phyloP scores from a whole-genome alignment of 2,329 filamentous ascomycete species.

The Davidsoniella virescens region DNA sequence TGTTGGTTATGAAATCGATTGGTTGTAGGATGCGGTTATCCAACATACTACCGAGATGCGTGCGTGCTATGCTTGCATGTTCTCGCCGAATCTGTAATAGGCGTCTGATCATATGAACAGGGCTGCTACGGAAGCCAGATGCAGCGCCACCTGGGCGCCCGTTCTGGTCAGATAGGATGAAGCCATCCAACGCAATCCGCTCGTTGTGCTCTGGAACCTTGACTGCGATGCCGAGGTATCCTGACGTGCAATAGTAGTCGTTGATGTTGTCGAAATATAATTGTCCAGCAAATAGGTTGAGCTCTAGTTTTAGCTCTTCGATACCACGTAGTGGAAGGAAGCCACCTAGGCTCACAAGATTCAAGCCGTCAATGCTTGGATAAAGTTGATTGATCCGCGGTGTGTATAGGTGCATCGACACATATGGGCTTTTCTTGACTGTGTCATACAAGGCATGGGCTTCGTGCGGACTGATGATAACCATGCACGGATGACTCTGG shows the following conservation, averaged over 20 bases:
- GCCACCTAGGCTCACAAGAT: background rate
- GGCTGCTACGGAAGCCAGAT: conserved; percentile 20
- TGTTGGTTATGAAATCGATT: conserved; percentile 14
- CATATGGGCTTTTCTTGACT: conserved; percentile 22
- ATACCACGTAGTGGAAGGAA: conserved; percentile 11
- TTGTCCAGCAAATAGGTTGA: conserved; percentile 54
- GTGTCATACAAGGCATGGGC: conserved; percentile 32
- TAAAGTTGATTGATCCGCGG: conserved; percentile 26
- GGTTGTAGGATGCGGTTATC: conserved; percentile 18
- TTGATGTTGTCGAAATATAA: conserved; percentile 39
- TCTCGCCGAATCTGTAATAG: conserved; percentile 24
- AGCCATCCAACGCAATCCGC: conserved; percentile 20
- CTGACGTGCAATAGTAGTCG: conserved; percentile 38
- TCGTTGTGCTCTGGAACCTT: conserved; percentile 12
- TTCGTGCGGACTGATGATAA: conserved; percentile 46
- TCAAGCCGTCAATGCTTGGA: conserved; percentile 25
- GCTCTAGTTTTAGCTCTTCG: conserved; percentile 24
- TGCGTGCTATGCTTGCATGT: conserved; percentile 24
- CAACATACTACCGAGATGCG: conserved; percentile 26
- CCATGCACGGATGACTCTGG: conserved; percentile 16
- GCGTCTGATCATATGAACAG: conserved; percentile 23
- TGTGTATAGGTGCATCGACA: conserved; percentile 34
- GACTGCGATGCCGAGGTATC: conserved; percentile 33
- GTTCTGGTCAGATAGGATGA: conserved; percentile 17
- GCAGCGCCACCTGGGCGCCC: conserved; percentile 11